Base-by-base conservation (phyloP, 495 filamentous ascomycete genomes). In the Podospora australis region DNA sequence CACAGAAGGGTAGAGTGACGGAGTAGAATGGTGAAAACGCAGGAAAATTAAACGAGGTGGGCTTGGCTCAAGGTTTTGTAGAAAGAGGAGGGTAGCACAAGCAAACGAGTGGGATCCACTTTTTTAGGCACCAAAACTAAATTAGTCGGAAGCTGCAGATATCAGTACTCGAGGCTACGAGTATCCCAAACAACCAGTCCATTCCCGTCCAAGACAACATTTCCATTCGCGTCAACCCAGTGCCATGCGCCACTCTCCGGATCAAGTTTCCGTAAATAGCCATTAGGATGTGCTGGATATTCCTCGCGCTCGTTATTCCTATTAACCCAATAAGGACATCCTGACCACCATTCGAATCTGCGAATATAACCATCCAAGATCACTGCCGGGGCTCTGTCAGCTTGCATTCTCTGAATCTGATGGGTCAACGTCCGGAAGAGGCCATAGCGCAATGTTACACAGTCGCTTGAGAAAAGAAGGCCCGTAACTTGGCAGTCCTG, bases 31-130 rank as follows among this genome's bases (percentile, higher is more conserved):
- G 36, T 39, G 11, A 39, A 39, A 39, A 39, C 20, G 14, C 24
- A 48, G 45, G 4, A 21, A 26, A 28, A 38, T 29, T 16, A 28
- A 28, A 10, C 16, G 16, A 46, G 43, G 22, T 35, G 26, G 26
- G 25, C 20, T 46, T 46, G 43, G 43, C 19, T 20, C 43, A 46
- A 35, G 25, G n/a, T 48, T 48, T 48, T 39, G 14, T 21, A 19
- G 20, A 40, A 40, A 36, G 11, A 39, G 35, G 25, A 36, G 20
- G 35, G 45, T 48, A 39, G 35, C 32, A 48, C 45, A 48, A 40
- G 22, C 45, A 48, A 39, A 48, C 45, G n/a, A 20, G 45, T 40
- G 11, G 21, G 45, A 20, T 40, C 45, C 32, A 40, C 11, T 48
- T 30, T 39, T 25, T 19, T 22, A 21, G 16, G 26, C 26, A 8